Conservation (phyloP, 1,139 yeast species). For the Geotrichum siamense region DNA sequence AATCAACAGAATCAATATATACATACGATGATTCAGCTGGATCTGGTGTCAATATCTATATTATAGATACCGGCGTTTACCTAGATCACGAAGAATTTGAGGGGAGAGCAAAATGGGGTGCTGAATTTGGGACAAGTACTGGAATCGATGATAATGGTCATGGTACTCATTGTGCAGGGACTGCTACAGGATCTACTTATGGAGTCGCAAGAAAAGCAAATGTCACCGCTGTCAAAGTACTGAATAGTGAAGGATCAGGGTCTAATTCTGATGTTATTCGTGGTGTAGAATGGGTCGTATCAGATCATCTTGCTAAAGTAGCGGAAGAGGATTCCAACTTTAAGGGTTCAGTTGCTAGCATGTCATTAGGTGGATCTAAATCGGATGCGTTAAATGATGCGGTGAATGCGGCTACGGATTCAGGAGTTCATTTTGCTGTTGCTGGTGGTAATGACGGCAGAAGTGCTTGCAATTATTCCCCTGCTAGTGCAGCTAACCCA, state of each 20-base stretch:
- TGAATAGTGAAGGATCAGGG: constrained; percentile 32
- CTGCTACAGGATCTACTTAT: constrained; percentile 38
- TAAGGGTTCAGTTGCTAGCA: constrained; percentile 82
- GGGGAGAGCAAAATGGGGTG: constrained; percentile 37
- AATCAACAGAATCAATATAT: constrained; percentile 27
- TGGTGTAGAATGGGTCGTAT: constrained; percentile 36
- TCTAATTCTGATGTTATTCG: constrained; percentile 29
- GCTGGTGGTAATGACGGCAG: constrained; percentile 86
- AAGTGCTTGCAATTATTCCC: constrained; percentile 79
- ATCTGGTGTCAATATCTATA: constrained; percentile 47
- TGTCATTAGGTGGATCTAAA: constrained; percentile 85
- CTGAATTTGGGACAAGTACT: constrained; percentile 30
- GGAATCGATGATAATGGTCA: constrained; percentile 38
- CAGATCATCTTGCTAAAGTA: constrained; percentile 37
- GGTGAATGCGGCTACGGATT: constrained; percentile 73
- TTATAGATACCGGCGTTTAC: constrained; percentile 46
- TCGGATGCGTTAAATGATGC: constrained; percentile 77
- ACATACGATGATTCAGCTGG: constrained; percentile 46
- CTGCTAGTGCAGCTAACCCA: constrained; percentile 59
- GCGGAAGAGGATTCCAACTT: constrained; percentile 47
- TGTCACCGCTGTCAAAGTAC: constrained; percentile 38
- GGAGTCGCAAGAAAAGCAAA: constrained; percentile 42
- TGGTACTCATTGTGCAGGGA: constrained; percentile 43
- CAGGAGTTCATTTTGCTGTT: constrained; percentile 77
- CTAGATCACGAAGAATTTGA: constrained; percentile 45